Percentiles rank a stretch among this genome's conserved stretches.
Conservation (phyloP, 768 basidiomycete genomes). For the Amanita exitialis region DNA sequence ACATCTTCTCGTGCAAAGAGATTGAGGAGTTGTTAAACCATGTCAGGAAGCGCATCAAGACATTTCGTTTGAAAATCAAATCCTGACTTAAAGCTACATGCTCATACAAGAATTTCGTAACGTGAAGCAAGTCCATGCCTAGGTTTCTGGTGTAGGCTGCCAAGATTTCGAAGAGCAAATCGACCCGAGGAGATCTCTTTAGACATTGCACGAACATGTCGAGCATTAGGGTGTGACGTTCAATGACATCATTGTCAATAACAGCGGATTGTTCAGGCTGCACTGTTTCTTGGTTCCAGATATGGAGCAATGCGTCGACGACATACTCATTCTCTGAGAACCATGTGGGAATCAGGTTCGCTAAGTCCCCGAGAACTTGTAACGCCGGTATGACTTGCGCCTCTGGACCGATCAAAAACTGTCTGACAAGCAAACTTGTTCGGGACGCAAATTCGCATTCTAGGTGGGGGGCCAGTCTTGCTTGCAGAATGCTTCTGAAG, state of each 20-base stretch:
- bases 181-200: slow-evolving; percentile 65
- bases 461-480: slow-evolving; percentile 67
- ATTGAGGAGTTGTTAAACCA: slow-evolving; percentile 66
- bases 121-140: slow-evolving; percentile 69
- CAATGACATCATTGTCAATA: slow-evolving; percentile 38
- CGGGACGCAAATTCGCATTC: slow-evolving; percentile 57
- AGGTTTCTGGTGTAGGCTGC: slow-evolving; percentile 71
- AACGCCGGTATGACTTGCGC: slow-evolving; percentile 58
- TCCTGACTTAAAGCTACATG: slow-evolving; percentile 73
- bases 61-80: slow-evolving; percentile 63
- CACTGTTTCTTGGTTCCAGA: slow-evolving; percentile 57
- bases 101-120: slow-evolving; percentile 78
- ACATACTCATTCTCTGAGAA: slow-evolving; percentile 55
- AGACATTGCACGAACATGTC: slow-evolving; percentile 71
- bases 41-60: slow-evolving; percentile 75
- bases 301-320: slow-evolving; percentile 56
- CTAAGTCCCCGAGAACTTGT: slow-evolving; percentile 68
- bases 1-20: slow-evolving; percentile 69
- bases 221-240: slow-evolving; percentile 56
- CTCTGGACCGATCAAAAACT: slow-evolving; percentile 42
- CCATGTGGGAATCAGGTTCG: slow-evolving; percentile 60
- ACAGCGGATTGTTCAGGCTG: slow-evolving; percentile 32
- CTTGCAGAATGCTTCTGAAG: slow-evolving; percentile 72
- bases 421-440: slow-evolving; percentile 40
- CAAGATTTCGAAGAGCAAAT: slow-evolving; percentile 83